A percentile compares a stretch with the other conserved stretches of the same genome.
These are phyloP conservation scores for Tilletia walkeri DNA, from an alignment of 1,284 basidiomycete genomes.

Conservation along the genomic window DNA sequence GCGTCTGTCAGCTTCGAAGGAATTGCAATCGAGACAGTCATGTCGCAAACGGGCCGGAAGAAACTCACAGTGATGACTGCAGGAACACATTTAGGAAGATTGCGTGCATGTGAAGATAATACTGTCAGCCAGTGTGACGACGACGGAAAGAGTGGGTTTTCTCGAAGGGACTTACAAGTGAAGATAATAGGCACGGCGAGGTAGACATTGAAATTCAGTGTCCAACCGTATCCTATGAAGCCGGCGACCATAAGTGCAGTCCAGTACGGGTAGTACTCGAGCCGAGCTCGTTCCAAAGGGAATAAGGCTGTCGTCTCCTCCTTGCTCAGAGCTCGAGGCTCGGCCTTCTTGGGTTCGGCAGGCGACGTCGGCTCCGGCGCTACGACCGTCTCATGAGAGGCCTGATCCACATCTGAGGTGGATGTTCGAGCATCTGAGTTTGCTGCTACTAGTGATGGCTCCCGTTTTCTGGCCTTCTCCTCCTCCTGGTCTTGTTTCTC, in stretches of 20 bases:
- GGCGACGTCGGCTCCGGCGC: too few species aligned
- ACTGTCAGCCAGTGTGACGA: not conserved
- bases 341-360: not conserved
- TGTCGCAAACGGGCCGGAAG: not conserved
- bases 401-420: too few species aligned
- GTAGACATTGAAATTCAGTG: slow-evolving; percentile 4
- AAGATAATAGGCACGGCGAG: not conserved
- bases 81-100: not conserved
- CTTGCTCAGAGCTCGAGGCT: not conserved
- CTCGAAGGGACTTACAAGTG: not conserved
- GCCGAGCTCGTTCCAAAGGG: slow-evolving; percentile 1
- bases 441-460: not conserved
- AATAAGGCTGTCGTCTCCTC: slow-evolving; percentile 7
- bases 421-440: not conserved
- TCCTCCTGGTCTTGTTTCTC: not conserved
- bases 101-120: not conserved
- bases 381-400: too few species aligned
- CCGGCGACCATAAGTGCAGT: slow-evolving; percentile 2
- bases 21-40: not conserved
- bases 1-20: not conserved
- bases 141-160: not conserved
- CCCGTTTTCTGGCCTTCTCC: not conserved
- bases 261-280: slow-evolving; percentile 12
- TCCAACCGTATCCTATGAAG: slow-evolving; percentile 13
- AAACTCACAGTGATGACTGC: slow-evolving; percentile 8